phyloP scores from a whole-genome alignment of 2,329 filamentous ascomycete genomes.

The Xylariaceae sp. region DNA sequence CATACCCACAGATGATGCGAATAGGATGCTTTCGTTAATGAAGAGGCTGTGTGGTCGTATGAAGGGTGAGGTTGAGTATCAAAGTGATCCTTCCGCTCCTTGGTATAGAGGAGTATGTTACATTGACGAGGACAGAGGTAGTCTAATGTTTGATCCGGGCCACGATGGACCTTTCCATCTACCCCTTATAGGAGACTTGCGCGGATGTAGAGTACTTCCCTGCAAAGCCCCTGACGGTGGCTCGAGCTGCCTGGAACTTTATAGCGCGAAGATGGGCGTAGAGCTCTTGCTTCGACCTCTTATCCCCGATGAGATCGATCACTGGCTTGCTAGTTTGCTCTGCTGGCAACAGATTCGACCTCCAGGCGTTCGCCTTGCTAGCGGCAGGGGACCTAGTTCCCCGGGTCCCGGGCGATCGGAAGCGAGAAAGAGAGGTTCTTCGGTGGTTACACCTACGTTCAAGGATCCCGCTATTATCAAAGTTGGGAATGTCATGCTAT shows the following conservation, averaged over 20 bases:
- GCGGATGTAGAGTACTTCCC: slow-evolving; percentile 72
- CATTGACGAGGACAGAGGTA: slow-evolving; percentile 77
- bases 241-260: slow-evolving; percentile 59
- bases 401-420: slow-evolving; percentile 49
- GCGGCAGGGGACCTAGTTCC: slow-evolving; percentile 46
- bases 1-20: slow-evolving; percentile 69
- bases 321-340: slow-evolving; percentile 80
- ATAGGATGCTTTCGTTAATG: slow-evolving; percentile 77
- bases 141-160: slow-evolving; percentile 75
- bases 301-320: slow-evolving; percentile 70
- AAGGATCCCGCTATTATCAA: slow-evolving; percentile 91
- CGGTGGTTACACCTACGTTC: slow-evolving; percentile 41
- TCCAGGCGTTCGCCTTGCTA: slow-evolving; percentile 59
- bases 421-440: slow-evolving; percentile 50
- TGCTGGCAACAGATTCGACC: slow-evolving; percentile 81
- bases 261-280: slow-evolving; percentile 58
- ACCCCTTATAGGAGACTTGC: slow-evolving; percentile 73
- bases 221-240: slow-evolving; percentile 54
- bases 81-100: slow-evolving; percentile 61
- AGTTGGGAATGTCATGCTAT: slow-evolving; percentile 86
- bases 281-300: slow-evolving; percentile 71
- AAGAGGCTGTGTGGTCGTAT: slow-evolving; percentile 78
- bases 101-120: slow-evolving; percentile 78
- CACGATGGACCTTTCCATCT: slow-evolving; percentile 69
- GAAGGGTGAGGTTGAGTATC: slow-evolving; percentile 78